Evolutionary conservation across 2,329 filamentous ascomycete species (phyloP), one percentile per base, ranked within the genome.

Genomic region (Aureobasidium sp.): DNA sequence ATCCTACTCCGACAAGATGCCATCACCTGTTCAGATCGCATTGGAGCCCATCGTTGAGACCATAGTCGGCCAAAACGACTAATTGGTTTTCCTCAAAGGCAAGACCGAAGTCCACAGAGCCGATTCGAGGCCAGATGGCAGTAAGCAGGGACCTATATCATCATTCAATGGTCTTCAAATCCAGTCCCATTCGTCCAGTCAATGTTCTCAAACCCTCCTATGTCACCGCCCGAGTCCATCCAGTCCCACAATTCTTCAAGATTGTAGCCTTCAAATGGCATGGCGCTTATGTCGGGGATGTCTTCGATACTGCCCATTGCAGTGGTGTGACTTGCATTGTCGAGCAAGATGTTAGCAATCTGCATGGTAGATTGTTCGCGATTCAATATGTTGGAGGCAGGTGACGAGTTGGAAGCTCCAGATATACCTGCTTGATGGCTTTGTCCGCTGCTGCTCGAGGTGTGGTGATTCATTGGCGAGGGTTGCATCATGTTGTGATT

Each of bases 41-140:
- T 64, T 63, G 64, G 67, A 68, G 64, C 71, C 68, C 12, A 74
- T 73, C 25, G 72, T 62, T 20, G 67, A 71, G 63, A 74, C 76
- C 17, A 69, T 73, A 22, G 62, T 72, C 2, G 76, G 75, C 27
- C 70, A 73, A 36, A 78, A 78, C 65, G 74, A 74, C 64, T 78
- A 78, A 53, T 68, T 74, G 2, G 31, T 9, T 12, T 34, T 12
- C 8, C 31, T 34, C 31, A 34, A 12, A 34, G 31, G 31, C 31
- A 75, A 75, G 64, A 69, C 65, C 11, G 76, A 79, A 62, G 67
- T 78, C 5, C 68, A 78, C 0, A 67, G 68, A 5, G 71, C 69
- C 49, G 76, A 76, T 48, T 73, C 72, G 66, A 74, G 72, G 47
- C 70, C 72, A 14, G 70, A 42, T 20, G 5, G 12, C 9, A 5